A percentile compares a stretch with the other conserved stretches of the same genome.
Conservation (phyloP, 2,329 filamentous ascomycete species). For the Colletotrichum sidae region DNA sequence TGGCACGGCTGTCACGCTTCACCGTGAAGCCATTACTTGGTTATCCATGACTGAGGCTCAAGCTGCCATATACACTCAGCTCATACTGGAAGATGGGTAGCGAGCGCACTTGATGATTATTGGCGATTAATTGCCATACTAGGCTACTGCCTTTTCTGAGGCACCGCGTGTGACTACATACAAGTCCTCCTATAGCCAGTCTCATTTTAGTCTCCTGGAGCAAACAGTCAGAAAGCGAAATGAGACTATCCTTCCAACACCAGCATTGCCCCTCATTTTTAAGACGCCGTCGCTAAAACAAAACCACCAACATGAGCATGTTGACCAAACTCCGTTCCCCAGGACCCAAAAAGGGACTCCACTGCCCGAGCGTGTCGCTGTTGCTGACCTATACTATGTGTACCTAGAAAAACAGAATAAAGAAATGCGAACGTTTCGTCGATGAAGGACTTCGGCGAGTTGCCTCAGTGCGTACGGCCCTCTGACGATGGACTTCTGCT, state of each 20-base stretch:
- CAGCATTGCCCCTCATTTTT: slow-evolving; percentile 31
- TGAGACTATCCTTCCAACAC: slow-evolving; percentile 19
- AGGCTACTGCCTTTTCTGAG: too few relatives aligned
- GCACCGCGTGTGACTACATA: too few relatives aligned
- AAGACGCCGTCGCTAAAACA: slow-evolving; percentile 35
- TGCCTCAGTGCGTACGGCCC: slow-evolving; percentile 15
- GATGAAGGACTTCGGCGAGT: too few relatives aligned
- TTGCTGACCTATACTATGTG: slow-evolving; percentile 25
- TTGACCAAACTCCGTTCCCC: slow-evolving; percentile 27
- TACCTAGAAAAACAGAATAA: slow-evolving; percentile 1
- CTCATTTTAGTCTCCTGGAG: background rate
- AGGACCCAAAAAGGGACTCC: background rate
- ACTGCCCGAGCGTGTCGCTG: background rate
- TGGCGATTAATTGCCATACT: too few relatives aligned
- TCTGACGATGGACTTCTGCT: slow-evolving; percentile 33
- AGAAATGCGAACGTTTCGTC: too few relatives aligned
- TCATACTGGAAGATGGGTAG: too few relatives aligned
- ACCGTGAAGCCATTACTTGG: too few relatives aligned
- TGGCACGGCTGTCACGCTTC: too few relatives aligned
- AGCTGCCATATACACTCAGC: too few relatives aligned
- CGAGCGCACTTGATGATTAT: too few relatives aligned
- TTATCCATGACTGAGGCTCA: too few relatives aligned
- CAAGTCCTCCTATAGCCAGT: too few relatives aligned
- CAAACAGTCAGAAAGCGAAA: background rate
- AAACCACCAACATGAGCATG: slow-evolving; percentile 7